phyloP scores from a whole-genome alignment of 441 rosid species.

The Raphanus hybrid region DNA sequence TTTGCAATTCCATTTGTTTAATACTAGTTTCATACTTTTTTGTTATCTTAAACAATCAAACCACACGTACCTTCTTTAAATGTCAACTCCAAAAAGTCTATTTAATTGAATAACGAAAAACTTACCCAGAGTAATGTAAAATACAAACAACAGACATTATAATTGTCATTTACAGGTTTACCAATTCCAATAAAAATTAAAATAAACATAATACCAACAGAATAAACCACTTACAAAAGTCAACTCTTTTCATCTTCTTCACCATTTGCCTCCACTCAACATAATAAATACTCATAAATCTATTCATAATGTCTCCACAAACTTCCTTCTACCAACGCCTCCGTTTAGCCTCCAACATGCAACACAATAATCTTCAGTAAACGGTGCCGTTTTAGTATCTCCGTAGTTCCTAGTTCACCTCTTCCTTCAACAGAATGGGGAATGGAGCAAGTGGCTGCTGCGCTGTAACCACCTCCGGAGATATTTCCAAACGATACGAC shows the following conservation, averaged over 20 bases:
- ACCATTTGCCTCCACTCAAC: constrained; percentile 10
- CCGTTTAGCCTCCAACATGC: neutral
- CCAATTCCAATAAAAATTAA: constrained; percentile 18
- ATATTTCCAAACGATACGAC: constrained; percentile 43
- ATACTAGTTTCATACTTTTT: constrained; percentile 19
- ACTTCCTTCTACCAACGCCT: neutral
- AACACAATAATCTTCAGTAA: neutral
- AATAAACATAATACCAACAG: constrained; percentile 19
- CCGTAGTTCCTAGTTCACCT: neutral
- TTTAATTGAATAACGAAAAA: neutral
- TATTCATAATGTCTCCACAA: neutral
- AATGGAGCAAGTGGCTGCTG: constrained; percentile 51
- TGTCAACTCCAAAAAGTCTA: constrained; percentile 32
- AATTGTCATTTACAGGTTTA: neutral
- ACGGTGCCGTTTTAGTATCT: neutral
- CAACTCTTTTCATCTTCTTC: constrained; percentile 35
- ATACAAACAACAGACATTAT: neutral
- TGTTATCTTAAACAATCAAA: neutral
- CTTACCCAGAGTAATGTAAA: neutral
- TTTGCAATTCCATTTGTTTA: constrained; percentile 28
- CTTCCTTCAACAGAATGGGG: constrained; percentile 44
- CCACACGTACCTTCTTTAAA: constrained; percentile 30
- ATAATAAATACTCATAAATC: constrained; percentile 40
- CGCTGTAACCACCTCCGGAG: constrained; percentile 45
- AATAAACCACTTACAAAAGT: constrained; percentile 32